These are phyloP conservation scores for Stephania yunnanensis DNA, from an alignment of 164 flowering plant species.

Conservation along the genomic window DNA sequence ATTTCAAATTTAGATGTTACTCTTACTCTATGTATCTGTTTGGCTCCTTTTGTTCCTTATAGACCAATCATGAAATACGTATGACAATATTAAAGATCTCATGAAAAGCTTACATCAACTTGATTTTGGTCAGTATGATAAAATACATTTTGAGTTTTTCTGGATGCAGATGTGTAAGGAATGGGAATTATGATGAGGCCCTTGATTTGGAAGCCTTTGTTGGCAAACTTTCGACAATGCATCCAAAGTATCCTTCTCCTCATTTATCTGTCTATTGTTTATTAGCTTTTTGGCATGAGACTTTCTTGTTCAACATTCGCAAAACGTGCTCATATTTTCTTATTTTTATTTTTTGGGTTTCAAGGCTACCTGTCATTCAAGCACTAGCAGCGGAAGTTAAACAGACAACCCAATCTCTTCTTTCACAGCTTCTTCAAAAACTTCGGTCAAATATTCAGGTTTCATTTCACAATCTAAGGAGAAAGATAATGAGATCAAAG, in stretches of 20 bases:
- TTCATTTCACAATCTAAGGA: conserved; percentile 2
- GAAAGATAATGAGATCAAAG: background rate
- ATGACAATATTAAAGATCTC: too few species aligned
- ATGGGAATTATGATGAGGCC: conserved; percentile 98
- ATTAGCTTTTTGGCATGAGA: background rate
- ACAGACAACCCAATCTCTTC: conserved; percentile 91
- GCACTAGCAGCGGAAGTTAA: conserved; percentile 83
- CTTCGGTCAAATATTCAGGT: conserved; percentile 97
- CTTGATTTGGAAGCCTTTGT: conserved; percentile 94
- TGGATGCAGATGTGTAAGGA: conserved; percentile 76
- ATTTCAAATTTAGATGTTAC: background rate
- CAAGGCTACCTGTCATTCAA: conserved; percentile 84
- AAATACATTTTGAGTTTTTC: background rate
- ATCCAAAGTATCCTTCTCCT: conserved; percentile 68
- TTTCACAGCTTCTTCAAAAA: conserved; percentile 93
- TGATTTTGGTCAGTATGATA: background rate
- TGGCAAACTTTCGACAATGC: conserved; percentile 81
- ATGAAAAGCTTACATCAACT: too few species aligned
- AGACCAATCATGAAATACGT: too few species aligned
- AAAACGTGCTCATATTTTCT: background rate
- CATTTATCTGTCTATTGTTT: background rate
- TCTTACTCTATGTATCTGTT: background rate
- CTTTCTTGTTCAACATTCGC: background rate
- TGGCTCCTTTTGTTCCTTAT: background rate
- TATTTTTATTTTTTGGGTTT: conserved; percentile 8